Conservation (phyloP, 164 flowering plant genomes). For the Platanus orientalis region DNA sequence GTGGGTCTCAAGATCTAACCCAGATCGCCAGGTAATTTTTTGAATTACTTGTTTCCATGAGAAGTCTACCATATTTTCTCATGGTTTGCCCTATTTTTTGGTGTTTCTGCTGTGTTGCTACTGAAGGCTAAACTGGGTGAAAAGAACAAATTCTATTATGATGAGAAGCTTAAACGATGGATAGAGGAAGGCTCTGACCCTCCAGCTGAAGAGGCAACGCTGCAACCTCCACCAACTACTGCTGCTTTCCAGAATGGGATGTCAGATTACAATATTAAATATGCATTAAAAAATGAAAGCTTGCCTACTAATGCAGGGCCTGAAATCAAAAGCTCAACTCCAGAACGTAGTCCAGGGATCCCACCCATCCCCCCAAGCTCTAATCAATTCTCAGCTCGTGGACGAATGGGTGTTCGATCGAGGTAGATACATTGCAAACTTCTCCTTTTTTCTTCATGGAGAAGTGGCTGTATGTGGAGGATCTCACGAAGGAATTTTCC, state of each 20-base stretch:
- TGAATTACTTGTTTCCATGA: background rate
- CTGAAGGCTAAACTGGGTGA: slow-evolving; percentile 93
- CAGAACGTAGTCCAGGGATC: slow-evolving; percentile 55
- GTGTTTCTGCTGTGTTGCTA: slow-evolving; percentile 2
- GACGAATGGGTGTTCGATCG: slow-evolving; percentile 75
- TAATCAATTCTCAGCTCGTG: slow-evolving; percentile 90
- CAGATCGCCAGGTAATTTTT: slow-evolving; percentile 59
- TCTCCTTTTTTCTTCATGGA: background rate
- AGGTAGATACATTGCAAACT: slow-evolving; percentile 40
- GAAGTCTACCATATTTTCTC: too few relatives aligned
- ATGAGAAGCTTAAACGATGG: slow-evolving; percentile 96
- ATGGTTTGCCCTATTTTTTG: slow-evolving; percentile 4
- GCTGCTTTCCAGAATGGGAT: slow-evolving; percentile 59
- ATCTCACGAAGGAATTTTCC: too few relatives aligned
- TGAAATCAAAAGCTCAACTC: slow-evolving; percentile 31
- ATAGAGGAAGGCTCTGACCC: slow-evolving; percentile 89
- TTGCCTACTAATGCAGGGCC: slow-evolving; percentile 37
- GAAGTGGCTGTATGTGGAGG: background rate
- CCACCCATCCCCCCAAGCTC: slow-evolving; percentile 79
- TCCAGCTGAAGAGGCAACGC: slow-evolving; percentile 77
- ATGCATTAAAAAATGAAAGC: slow-evolving; percentile 39
- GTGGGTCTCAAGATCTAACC: slow-evolving; percentile 60
- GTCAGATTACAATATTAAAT: slow-evolving; percentile 45
- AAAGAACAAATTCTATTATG: slow-evolving; percentile 81
- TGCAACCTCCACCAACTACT: slow-evolving; percentile 83